A percentile compares a stretch with the other conserved stretches of the same genome.
Evolutionary conservation across 2,329 filamentous ascomycete species (phyloP).

Genomic region (Pseudocercospora fuligena): DNA sequence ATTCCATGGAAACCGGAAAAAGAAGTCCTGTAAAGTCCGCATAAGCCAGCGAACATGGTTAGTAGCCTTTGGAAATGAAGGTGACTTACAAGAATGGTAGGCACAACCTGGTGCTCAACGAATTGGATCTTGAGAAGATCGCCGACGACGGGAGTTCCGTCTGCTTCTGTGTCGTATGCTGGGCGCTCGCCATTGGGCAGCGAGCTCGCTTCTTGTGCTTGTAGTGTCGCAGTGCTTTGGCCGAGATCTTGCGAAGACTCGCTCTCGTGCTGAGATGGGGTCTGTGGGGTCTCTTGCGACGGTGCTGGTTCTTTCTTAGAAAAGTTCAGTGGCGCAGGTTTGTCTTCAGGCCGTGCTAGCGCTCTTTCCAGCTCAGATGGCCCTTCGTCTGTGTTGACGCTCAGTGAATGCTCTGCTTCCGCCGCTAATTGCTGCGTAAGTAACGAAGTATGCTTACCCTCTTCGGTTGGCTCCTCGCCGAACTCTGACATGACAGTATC

Average conservation of each 20-base stretch:
- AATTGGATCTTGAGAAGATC: slow-evolving; percentile 96
- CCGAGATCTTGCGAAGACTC: slow-evolving; percentile 33
- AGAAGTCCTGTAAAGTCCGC: slow-evolving; percentile 73
- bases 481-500: slow-evolving; percentile 57
- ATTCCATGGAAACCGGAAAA: slow-evolving; percentile 99
- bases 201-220: slow-evolving; percentile 31
- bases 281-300: slow-evolving; percentile 7
- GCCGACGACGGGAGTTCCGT: slow-evolving; percentile 81
- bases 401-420: slow-evolving; percentile 37
- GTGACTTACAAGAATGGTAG: slow-evolving; percentile 81
- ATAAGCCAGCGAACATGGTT: slow-evolving; percentile 14
- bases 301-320: slow-evolving; percentile 42
- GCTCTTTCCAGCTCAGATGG: slow-evolving; percentile 40
- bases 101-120: slow-evolving; percentile 90
- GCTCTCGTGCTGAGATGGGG: slow-evolving; percentile 17
- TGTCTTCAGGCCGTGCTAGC: slow-evolving; percentile 63
- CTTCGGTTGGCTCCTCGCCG: slow-evolving; percentile 35
- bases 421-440: slow-evolving; percentile 47
- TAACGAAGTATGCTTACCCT: slow-evolving; percentile 45
- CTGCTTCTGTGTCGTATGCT: slow-evolving; percentile 61
- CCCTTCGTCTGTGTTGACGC: slow-evolving; percentile 38
- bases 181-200: slow-evolving; percentile 32
- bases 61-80: neutral
- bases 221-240: slow-evolving; percentile 40
- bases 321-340: slow-evolving; percentile 68